Conservation (phyloP, 805 yeast genomes). For the Monosporozyma yasuniensis region DNA sequence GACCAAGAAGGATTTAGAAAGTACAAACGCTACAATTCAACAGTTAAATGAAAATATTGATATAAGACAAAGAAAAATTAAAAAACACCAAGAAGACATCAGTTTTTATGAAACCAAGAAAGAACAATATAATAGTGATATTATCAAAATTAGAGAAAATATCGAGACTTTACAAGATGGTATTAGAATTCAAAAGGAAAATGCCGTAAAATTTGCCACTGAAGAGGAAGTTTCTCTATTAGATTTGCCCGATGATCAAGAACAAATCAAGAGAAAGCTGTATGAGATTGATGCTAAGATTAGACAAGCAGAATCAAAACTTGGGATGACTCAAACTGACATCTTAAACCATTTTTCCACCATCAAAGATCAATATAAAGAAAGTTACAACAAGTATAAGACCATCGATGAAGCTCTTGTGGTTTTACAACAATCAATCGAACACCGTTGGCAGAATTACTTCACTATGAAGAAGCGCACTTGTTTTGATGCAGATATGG, state of each 20-base stretch:
- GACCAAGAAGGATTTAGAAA: constrained; percentile 7
- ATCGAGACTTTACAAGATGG: constrained; percentile 23
- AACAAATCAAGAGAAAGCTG: constrained; percentile 43
- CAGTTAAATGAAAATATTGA: constrained; percentile 14
- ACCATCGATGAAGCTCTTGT: constrained; percentile 31
- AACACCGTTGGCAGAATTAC: constrained; percentile 36
- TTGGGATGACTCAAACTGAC: constrained; percentile 50
- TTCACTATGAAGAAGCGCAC: constrained; percentile 33
- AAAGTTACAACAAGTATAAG: constrained; percentile 34
- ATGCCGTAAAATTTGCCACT: constrained; percentile 38
- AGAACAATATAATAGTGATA: constrained; percentile 11
- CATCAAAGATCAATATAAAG: constrained; percentile 36
- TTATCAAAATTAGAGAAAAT: constrained; percentile 15
- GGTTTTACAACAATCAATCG: constrained; percentile 31
- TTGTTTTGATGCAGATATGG: constrained; percentile 41
- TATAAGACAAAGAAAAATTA: constrained; percentile 12
- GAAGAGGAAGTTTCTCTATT: constrained; percentile 37
- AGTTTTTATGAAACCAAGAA: constrained; percentile 16
- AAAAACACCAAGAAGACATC: constrained; percentile 20
- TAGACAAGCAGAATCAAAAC: constrained; percentile 40
- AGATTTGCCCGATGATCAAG: constrained; percentile 36
- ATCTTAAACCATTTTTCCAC: constrained; percentile 40
- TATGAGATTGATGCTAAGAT: constrained; percentile 39
- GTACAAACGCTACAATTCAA: constrained; percentile 9
- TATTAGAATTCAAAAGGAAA: constrained; percentile 18